phyloP scores from a whole-genome alignment of 2,329 filamentous ascomycete species.

The Coccinonectria pachysandricola region DNA sequence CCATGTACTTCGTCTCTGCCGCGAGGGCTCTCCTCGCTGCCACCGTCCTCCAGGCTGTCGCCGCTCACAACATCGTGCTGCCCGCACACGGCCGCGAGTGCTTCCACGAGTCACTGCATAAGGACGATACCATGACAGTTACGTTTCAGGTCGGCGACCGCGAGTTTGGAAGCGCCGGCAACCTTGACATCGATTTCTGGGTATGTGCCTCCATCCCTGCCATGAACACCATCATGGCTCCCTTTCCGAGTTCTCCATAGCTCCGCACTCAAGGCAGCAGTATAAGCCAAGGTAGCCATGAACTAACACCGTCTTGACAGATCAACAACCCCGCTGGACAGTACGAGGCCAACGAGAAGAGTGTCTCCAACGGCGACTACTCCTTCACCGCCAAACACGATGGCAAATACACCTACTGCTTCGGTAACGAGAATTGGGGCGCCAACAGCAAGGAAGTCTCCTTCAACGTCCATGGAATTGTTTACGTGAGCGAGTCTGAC shows the following conservation, averaged over 20 bases:
- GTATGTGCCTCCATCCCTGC: constrained; percentile 45
- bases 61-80: constrained; percentile 93
- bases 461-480: constrained; percentile 98
- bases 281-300: constrained; percentile 1
- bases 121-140: constrained; percentile 95
- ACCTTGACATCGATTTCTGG: constrained; percentile 97
- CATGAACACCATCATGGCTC: too few relatives aligned
- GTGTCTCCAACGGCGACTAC: constrained; percentile 83
- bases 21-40: constrained; percentile 34
- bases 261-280: constrained; percentile 6
- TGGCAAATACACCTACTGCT: constrained; percentile 93
- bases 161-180: constrained; percentile 89
- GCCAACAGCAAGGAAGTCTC: constrained; percentile 95
- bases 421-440: constrained; percentile 97
- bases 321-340: constrained; percentile 69
- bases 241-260: too few relatives aligned
- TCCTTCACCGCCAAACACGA: constrained; percentile 78
- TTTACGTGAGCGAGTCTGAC: constrained; percentile 88
- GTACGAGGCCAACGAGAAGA: constrained; percentile 71
- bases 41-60: constrained; percentile 44
- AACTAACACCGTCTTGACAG: constrained; percentile 26
- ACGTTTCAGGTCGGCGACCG: constrained; percentile 96
- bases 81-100: constrained; percentile 90
- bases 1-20: constrained; percentile 24
- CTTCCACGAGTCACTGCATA: constrained; percentile 89